Base-by-base conservation (phyloP, 164 flowering plant species). In the Magnolia changhungtana region DNA sequence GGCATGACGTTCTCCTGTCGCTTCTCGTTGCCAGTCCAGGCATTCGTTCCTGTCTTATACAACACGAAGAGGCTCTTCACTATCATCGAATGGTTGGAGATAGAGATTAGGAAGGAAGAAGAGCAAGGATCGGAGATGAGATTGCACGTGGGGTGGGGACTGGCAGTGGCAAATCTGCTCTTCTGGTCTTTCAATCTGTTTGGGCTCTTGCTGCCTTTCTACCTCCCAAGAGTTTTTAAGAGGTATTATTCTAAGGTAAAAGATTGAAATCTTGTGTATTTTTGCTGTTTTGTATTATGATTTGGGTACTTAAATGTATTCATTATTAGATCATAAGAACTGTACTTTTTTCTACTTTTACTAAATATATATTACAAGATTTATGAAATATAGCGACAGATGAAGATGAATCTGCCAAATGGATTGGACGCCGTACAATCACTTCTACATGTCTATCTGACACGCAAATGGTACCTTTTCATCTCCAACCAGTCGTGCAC, bases 151-250 rank as follows among this genome's bases (percentile, higher is more conserved):
- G 98, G 94, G 2, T 81, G 87, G 74, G 87, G 65, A 0, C 89
- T 93, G 64, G 97, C 95, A 1, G 63, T 88, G 11, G 94, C 88
- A 0, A 93, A 91, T 71, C 51, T 90, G 85, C 88, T 51, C 52
- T 81, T 91, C 24, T 92, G 97, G 97, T 74, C 87, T 70, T 93
- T 86, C 80, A 93, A 93, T 84, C 76, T 93, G 70, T 90, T 91
- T 82, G 92, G 94, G 49, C 87, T 91, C 72, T 85, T 93, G 87
- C 72, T 93, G 83, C 97, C 95, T 61, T 82, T 91, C 76, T 93
- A 87, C 80, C 84, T 93, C 50, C 97, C 94, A 0, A 87, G 76
- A 71, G 93, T 89, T 67, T 88, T 93, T 61, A 86, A 84, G 85
- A 78, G 63, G 31, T 88, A 91, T 66, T 90, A 86, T 65, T 9